Evolutionary conservation across 768 basidiomycete genomes (phyloP).

Genomic region (Lenzites betulinus): DNA sequence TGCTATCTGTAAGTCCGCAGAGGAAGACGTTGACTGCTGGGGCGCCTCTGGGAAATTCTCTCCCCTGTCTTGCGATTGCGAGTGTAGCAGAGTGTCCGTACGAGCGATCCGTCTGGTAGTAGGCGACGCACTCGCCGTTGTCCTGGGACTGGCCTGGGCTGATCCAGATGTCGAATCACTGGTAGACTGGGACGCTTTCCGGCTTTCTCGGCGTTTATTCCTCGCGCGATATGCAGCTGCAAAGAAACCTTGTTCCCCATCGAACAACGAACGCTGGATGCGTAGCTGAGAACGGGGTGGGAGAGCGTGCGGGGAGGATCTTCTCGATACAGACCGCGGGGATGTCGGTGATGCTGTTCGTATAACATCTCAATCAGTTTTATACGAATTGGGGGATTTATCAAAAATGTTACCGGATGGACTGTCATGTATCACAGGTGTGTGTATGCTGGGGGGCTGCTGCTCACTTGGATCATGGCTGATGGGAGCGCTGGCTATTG

Average conservation of each 20-base stretch:
- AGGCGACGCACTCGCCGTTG: background rate
- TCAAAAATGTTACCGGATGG: too few relatives aligned
- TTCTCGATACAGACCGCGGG: too few relatives aligned
- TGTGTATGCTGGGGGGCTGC: background rate
- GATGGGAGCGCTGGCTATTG: background rate
- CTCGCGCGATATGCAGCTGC: background rate
- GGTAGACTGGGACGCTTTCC: background rate
- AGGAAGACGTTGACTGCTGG: background rate
- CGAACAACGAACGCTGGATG: constrained; percentile 2
- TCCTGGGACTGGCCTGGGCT: background rate
- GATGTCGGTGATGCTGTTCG: background rate
- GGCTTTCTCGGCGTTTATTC: background rate
- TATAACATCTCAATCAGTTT: background rate
- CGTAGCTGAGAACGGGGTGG: background rate
- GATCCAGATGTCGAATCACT: background rate
- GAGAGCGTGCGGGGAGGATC: too few relatives aligned
- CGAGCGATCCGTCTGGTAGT: background rate
- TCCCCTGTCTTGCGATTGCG: background rate
- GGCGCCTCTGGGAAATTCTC: background rate
- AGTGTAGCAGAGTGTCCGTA: background rate
- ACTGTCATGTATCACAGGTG: background rate
- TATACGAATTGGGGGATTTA: background rate
- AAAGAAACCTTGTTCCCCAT: constrained; percentile 13
- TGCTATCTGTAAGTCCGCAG: too few relatives aligned
- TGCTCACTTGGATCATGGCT: background rate